Percentiles rank a stretch among this genome's conserved stretches.
phyloP scores from a whole-genome alignment of 1,284 basidiomycete species.

The Kalmanozyma brasiliensis region DNA sequence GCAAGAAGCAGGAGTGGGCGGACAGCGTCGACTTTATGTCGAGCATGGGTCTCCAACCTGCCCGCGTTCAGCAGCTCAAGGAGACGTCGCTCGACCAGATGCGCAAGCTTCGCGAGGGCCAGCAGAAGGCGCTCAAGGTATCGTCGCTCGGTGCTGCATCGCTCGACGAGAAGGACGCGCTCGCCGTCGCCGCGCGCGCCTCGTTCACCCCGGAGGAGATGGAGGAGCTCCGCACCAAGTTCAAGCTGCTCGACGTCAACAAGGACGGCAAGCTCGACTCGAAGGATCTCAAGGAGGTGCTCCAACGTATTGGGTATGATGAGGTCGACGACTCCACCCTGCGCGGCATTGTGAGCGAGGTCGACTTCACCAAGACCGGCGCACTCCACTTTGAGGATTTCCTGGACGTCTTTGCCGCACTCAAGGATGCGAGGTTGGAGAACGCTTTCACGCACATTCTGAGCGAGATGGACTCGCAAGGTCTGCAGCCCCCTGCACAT shows the following conservation, averaged over 20 bases:
- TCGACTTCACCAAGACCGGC: conserved; percentile 58
- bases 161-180: conserved; percentile 46
- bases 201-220: conserved; percentile 62
- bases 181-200: conserved; percentile 50
- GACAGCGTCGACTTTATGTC: conserved; percentile 66
- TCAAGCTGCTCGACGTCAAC: conserved; percentile 60
- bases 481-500: conserved; percentile 31
- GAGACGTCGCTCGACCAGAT: conserved; percentile 53
- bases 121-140: conserved; percentile 39
- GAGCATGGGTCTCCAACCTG: conserved; percentile 69
- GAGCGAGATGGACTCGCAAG: conserved; percentile 53
- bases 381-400: conserved; percentile 63
- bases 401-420: conserved; percentile 58
- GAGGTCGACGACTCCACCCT: conserved; percentile 56
- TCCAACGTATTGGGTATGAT: conserved; percentile 56
- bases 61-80: conserved; percentile 53
- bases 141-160: conserved; percentile 31
- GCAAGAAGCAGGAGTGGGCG: conserved; percentile 67
- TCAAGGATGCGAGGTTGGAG: conserved; percentile 58
- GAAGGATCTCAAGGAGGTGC: conserved; percentile 58
- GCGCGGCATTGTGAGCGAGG: conserved; percentile 57
- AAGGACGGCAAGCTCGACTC: conserved; percentile 58
- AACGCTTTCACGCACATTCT: conserved; percentile 62
- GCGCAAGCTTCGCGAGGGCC: conserved; percentile 43
- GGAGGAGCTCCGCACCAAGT: conserved; percentile 53